A percentile compares a stretch with the other conserved stretches of the same genome.
Evolutionary conservation across 768 basidiomycete species (phyloP).

Genomic region (Chiua virens): DNA sequence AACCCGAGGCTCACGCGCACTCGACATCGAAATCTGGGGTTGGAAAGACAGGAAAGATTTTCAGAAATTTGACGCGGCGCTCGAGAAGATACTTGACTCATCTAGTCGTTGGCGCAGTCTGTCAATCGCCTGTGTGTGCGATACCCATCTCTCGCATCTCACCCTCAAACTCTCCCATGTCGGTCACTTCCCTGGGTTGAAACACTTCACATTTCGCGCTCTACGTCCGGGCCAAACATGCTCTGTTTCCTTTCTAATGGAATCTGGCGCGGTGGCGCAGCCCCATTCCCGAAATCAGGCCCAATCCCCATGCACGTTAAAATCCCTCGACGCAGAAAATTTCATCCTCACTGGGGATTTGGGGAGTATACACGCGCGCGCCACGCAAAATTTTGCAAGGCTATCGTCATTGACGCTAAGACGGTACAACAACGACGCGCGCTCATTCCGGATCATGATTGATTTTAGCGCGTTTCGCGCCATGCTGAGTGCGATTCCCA

Average conservation of each 20-base stretch:
- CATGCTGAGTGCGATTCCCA: constrained; percentile 22
- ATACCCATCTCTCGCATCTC: constrained; percentile 30
- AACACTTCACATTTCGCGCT: constrained; percentile 31
- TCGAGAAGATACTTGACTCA: constrained; percentile 28
- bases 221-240: constrained; percentile 30
- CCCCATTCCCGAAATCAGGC: neutral
- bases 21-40: constrained; percentile 27
- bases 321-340: constrained; percentile 31
- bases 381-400: constrained; percentile 17
- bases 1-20: constrained; percentile 22
- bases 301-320: constrained; percentile 14
- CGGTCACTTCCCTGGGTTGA: constrained; percentile 20
- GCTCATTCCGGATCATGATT: constrained; percentile 29
- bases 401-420: constrained; percentile 28
- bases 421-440: constrained; percentile 26
- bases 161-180: constrained; percentile 24
- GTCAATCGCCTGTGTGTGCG: constrained; percentile 26
- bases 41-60: constrained; percentile 34
- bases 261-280: constrained; percentile 4
- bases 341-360: constrained; percentile 24
- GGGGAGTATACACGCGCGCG: constrained; percentile 10
- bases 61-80: constrained; percentile 28
- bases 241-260: constrained; percentile 25
- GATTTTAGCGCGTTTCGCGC: constrained; percentile 27
- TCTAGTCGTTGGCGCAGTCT: constrained; percentile 29